Conservation (phyloP, 148 eudicot genomes). For the Silene latifolia region DNA sequence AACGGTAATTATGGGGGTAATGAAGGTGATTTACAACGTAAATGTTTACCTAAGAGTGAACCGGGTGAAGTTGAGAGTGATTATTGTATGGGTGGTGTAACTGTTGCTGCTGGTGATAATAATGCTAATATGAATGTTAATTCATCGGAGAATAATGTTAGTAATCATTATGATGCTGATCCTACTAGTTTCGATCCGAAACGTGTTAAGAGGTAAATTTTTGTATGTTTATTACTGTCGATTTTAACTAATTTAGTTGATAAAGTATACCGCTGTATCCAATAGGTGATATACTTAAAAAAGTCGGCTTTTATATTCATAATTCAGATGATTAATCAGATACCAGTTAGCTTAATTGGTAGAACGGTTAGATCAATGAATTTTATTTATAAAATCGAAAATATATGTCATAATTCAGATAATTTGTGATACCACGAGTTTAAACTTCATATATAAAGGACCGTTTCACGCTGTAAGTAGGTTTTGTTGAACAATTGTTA, state of each 20-base stretch:
- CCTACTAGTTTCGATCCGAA: constrained; percentile 55
- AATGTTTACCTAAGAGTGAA: constrained; percentile 45
- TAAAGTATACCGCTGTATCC: neutral
- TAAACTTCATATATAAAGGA: too few relatives aligned
- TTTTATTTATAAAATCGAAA: neutral
- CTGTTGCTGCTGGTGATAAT: neutral
- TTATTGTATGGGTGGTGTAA: constrained; percentile 9
- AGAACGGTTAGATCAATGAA: neutral
- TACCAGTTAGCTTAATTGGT: neutral
- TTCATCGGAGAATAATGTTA: neutral
- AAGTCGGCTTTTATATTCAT: too few relatives aligned
- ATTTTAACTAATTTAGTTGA: neutral
- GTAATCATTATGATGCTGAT: constrained; percentile 19
- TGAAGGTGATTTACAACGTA: neutral
- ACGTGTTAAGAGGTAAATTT: constrained; percentile 75
- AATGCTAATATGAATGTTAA: constrained; percentile 15
- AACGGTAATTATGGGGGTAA: constrained; percentile 12
- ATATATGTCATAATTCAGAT: neutral
- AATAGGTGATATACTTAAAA: too few relatives aligned
- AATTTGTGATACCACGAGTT: neutral
- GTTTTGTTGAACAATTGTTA: too few relatives aligned
- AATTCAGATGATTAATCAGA: too few relatives aligned
- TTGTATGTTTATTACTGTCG: neutral
- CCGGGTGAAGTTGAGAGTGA: constrained; percentile 60
- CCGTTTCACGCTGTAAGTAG: too few relatives aligned